Conservation (phyloP, 768 basidiomycete genomes). For the Kwoniella shandongensis region DNA sequence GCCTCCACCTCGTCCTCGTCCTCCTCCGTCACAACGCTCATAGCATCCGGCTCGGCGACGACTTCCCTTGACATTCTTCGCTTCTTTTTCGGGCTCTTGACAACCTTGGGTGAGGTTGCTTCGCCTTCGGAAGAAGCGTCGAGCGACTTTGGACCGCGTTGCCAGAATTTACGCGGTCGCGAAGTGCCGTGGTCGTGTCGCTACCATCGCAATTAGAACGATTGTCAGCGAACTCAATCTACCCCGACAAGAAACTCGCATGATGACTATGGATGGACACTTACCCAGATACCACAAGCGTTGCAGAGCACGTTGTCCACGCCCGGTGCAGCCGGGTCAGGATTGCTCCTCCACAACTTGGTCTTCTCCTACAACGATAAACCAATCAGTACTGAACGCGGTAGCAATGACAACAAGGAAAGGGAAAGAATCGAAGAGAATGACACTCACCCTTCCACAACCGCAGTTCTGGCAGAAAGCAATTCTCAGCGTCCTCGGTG, state of each 20-base stretch:
- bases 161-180: constrained; percentile 8
- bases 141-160: neutral
- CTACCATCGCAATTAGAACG: too few species aligned
- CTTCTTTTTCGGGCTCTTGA: neutral
- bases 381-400: too few species aligned
- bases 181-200: neutral
- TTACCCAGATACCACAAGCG: constrained; percentile 18
- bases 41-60: neutral
- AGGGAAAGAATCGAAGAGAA: too few species aligned
- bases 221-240: neutral
- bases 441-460: constrained; percentile 1
- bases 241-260: too few species aligned
- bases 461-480: constrained; percentile 13
- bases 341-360: constrained; percentile 13
- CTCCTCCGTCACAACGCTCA: neutral
- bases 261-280: too few species aligned
- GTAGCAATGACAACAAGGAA: too few species aligned
- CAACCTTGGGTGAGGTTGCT: neutral
- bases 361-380: constrained; percentile 3
- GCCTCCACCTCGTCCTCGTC: neutral
- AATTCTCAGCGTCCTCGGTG: neutral
- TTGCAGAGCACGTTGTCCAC: constrained; percentile 20
- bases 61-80: neutral
- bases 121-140: neutral
- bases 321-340: neutral